These are phyloP conservation scores for Ophiorrhiza pumila DNA, from an alignment of 257 asterid species.

Conservation along the genomic window DNA sequence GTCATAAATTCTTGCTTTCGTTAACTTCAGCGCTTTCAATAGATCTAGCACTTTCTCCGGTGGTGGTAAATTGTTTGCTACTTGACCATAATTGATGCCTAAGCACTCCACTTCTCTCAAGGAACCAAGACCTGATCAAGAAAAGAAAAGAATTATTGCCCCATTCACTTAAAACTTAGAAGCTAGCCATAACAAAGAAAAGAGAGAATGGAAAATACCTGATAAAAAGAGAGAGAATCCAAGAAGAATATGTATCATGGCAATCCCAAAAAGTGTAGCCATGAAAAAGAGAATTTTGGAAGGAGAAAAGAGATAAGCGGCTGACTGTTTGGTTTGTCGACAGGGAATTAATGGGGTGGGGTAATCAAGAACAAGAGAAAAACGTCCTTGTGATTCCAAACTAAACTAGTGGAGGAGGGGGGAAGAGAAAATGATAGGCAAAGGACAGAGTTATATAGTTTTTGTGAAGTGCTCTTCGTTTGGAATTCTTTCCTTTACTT, in stretches of 20 bases:
- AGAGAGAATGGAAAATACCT: slow-evolving; percentile 17
- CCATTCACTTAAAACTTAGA: background rate
- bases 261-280: slow-evolving; percentile 37
- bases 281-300: slow-evolving; percentile 23
- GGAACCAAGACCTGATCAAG: slow-evolving; percentile 30
- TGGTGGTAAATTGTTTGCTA: slow-evolving; percentile 67
- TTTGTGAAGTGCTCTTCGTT: slow-evolving; percentile 1
- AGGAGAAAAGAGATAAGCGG: slow-evolving; percentile 4
- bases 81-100: slow-evolving; percentile 89
- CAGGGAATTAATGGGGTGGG: background rate
- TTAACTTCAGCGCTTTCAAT: slow-evolving; percentile 50
- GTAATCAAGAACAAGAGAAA: background rate
- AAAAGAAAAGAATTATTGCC: background rate
- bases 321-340: background rate
- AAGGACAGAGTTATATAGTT: slow-evolving; percentile 17
- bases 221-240: slow-evolving; percentile 21
- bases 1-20: slow-evolving; percentile 82
- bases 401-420: slow-evolving; percentile 2
- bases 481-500: slow-evolving; percentile 44
- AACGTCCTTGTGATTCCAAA: background rate
- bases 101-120: slow-evolving; percentile 40
- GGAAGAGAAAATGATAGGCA: slow-evolving; percentile 18
- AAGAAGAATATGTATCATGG: slow-evolving; percentile 41
- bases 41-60: slow-evolving; percentile 65
- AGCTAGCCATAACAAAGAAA: background rate